Conservation (phyloP, 768 basidiomycete species). For the Piloderma croceum region DNA sequence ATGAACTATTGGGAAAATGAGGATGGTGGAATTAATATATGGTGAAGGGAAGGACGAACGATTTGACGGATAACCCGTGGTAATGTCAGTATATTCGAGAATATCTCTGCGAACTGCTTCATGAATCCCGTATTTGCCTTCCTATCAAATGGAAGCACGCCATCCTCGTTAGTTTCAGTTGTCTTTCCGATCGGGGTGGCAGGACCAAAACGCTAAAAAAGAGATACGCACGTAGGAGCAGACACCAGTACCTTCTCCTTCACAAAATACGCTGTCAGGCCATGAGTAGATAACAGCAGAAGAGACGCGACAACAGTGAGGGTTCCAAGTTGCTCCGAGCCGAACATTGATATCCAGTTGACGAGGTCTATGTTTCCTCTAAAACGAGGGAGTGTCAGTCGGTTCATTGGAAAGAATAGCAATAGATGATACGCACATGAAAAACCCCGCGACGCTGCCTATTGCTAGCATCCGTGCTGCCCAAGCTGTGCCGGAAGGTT, state of each 20-base stretch:
- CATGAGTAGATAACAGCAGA: conserved; percentile 62
- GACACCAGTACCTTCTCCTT: conserved; percentile 69
- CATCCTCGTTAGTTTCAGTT: no score
- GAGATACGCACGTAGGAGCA: conserved; percentile 11
- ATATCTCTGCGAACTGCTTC: conserved; percentile 59
- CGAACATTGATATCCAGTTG: conserved; percentile 63
- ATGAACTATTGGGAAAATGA: conserved; percentile 44
- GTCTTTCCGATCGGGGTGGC: no score
- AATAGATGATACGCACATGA: conserved; percentile 52
- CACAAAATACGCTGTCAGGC: conserved; percentile 52
- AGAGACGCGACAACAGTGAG: conserved; percentile 70
- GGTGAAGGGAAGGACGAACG: conserved; percentile 39
- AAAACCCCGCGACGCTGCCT: conserved; percentile 84
- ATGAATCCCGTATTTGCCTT: conserved; percentile 29
- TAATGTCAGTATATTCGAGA: conserved; percentile 60
- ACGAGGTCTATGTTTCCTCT: conserved; percentile 83
- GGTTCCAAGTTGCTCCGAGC: conserved; percentile 74
- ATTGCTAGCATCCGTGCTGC: conserved; percentile 88
- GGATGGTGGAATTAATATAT: conserved; percentile 6
- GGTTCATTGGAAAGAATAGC: not conserved
- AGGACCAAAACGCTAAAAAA: not conserved
- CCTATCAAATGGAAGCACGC: no score
- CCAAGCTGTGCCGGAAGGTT: conserved; percentile 91
- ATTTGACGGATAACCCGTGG: conserved; percentile 76
- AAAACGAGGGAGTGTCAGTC: conserved; percentile 3